Base-by-base conservation (phyloP, 2,329 filamentous ascomycete species). In the Fusarium subtropicale region DNA sequence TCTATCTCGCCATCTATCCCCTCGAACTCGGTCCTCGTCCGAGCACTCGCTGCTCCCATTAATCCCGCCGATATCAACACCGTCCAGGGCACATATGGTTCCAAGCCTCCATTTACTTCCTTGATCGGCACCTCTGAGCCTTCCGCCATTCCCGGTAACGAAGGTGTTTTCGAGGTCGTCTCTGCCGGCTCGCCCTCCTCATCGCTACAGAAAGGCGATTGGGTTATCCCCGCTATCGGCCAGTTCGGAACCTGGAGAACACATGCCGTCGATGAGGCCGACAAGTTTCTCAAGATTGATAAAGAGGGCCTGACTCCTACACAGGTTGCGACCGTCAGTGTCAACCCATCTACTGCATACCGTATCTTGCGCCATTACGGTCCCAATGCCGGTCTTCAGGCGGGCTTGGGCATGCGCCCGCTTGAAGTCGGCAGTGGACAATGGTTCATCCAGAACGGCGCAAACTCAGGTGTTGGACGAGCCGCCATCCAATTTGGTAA, bases 11-110 rank as follows among this genome's bases (percentile, higher is more conserved):
- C 92, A 5, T 86, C 88, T 5, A 87, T 94, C 68, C 91, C 92
- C 48, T 78, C 83, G 34, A 81, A 80, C 48, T 82, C 86, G 47
- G 81, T 97, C 72, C 94, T 95, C 56, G 84, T 99, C 64, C 93
- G 93, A 79, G 91, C 96, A 74, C 92, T 99, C 74, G 92, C 94
- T 33, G 90, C 94, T 1, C 93, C 96, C 60, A 93, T 99, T 80
- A 99, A 99, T 83, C 96, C 96, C 26, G 94, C 96, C 76, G 96
- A 99, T 82, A 92, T 99, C 80, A 99, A 99, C 84, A 95, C 95
- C 75, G 92, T 99, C 76, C 96, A 99, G 84, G 96, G 96, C 71
- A 94, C 95, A 6, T 99, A 99, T 82, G 95, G 95, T 66, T 90
- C 90, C 46, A 93, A 93, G 78, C 94, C 94, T 0, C 83, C 87